Evolutionary conservation across 371 early-diverging fungal species (phyloP), one percentile per base, ranked within the genome.

Genomic region (Mortierella sp.): DNA sequence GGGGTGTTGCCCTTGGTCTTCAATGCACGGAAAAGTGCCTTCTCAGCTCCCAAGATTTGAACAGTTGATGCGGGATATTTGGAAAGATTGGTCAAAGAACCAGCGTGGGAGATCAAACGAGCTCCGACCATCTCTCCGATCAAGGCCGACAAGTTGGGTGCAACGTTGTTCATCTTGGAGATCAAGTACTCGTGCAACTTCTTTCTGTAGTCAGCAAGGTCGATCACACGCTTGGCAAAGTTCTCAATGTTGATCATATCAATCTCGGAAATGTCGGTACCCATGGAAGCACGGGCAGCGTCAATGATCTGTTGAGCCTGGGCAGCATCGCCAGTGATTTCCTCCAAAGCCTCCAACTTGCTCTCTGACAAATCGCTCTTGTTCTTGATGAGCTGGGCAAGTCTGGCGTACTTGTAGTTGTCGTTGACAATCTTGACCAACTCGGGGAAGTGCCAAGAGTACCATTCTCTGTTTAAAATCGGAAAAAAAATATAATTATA

Each of bases 371-470:
- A 86, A 32, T 93, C 89, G 52, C 89, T 84, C 90, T 98, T 98
- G 94, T 97, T 95, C 87, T 93, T 91, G 85, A 98, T 96, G 57
- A 93, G 84, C 85, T 94, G 93, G 70, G 93, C 94, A 64, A 96
- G 90, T 69, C 91, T 91, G 75, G 98, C 98, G 84, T 93, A 99
- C 81, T 92, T 89, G 83, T 90, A 90, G 87, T 97, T 96, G 87
- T 98, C 98, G 77, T 88, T 89, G 73, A 97, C 94, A 72, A 99
- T 95, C 89, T 96, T 97, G 87, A 93, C 92, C 77, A 99, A 90
- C 90, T 99, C 98, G 54, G 99, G 99, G 91, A 98, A 99, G 85
- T 98, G 98, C 98, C 98, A 99, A 60, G 95, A 95, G 88, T 99
- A 99, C 98, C 98, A 98, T 88, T 99, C 98, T 68, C 96, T 94